phyloP scores from a whole-genome alignment of 345 rosid species.

The Lepidium sativum region DNA sequence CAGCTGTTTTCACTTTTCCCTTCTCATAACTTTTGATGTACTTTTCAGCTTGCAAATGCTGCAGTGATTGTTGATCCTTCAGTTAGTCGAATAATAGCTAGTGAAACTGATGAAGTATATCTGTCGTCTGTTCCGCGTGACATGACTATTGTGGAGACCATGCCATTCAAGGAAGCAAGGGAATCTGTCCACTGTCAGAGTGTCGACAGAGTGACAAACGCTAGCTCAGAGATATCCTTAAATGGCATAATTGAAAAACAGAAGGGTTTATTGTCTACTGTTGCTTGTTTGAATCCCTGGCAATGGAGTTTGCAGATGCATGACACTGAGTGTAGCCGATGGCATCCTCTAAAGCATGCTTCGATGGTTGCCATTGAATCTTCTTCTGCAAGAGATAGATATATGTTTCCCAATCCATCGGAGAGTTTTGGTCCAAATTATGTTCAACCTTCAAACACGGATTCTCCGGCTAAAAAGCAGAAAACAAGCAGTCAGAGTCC shows the following conservation, averaged over 20 bases:
- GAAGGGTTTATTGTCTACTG: constrained; percentile 13
- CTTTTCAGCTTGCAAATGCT: constrained; percentile 64
- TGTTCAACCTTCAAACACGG: constrained; percentile 17
- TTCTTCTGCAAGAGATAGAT: constrained; percentile 72
- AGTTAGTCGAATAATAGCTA: constrained; percentile 42
- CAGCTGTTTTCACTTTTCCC: background rate
- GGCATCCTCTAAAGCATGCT: constrained; percentile 82
- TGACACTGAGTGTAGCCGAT: constrained; percentile 23
- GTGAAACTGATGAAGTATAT: constrained; percentile 54
- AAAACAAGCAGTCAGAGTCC: constrained; percentile 34
- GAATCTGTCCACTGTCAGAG: background rate
- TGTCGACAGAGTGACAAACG: background rate
- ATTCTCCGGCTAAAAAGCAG: constrained; percentile 53
- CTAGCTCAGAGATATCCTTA: constrained; percentile 11
- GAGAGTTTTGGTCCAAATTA: constrained; percentile 24
- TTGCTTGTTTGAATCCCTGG: constrained; percentile 74
- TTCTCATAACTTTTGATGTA: background rate
- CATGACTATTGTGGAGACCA: constrained; percentile 12
- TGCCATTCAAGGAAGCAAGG: background rate
- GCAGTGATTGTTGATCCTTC: constrained; percentile 77
- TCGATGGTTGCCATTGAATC: constrained; percentile 74
- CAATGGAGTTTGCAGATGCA: constrained; percentile 41
- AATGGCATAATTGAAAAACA: constrained; percentile 18
- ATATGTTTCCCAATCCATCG: constrained; percentile 40
- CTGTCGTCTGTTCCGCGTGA: constrained; percentile 18